phyloP scores from a whole-genome alignment of 805 yeast genomes.

The Schizosaccharomyces octosporus region DNA sequence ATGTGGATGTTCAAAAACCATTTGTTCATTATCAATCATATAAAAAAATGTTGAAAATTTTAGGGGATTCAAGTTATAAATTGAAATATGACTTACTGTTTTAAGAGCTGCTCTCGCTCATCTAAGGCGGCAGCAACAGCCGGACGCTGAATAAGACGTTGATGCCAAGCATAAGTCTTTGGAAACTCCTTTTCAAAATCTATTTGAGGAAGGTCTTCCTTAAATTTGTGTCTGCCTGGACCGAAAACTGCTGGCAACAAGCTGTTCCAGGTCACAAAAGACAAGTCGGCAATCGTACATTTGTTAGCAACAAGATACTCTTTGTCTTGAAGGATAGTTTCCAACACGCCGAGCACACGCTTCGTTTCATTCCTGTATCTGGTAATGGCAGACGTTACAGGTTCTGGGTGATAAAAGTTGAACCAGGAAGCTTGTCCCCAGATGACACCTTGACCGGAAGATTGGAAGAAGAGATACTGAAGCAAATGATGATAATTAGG shows the following conservation, averaged over 20 bases:
- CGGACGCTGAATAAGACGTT: background rate
- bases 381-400: constrained; percentile 61
- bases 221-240: background rate
- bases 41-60: too few relatives aligned
- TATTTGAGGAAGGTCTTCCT: background rate
- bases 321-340: constrained; percentile 60
- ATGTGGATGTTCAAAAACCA: too few relatives aligned
- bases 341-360: constrained; percentile 69
- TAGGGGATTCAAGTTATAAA: too few relatives aligned
- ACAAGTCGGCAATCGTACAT: constrained; percentile 53
- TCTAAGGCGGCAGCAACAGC: background rate
- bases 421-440: constrained; percentile 52
- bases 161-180: background rate
- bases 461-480: background rate
- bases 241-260: background rate
- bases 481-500: background rate
- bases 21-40: too few relatives aligned
- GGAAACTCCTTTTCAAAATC: constrained; percentile 1
- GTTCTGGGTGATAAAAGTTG: constrained; percentile 56
- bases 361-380: constrained; percentile 69
- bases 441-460: constrained; percentile 1
- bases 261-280: constrained; percentile 58
- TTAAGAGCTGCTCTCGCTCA: background rate
- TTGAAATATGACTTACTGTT: background rate
- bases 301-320: constrained; percentile 74